Base-by-base conservation (phyloP, 805 yeast genomes). In the Peterozyma toletana region DNA sequence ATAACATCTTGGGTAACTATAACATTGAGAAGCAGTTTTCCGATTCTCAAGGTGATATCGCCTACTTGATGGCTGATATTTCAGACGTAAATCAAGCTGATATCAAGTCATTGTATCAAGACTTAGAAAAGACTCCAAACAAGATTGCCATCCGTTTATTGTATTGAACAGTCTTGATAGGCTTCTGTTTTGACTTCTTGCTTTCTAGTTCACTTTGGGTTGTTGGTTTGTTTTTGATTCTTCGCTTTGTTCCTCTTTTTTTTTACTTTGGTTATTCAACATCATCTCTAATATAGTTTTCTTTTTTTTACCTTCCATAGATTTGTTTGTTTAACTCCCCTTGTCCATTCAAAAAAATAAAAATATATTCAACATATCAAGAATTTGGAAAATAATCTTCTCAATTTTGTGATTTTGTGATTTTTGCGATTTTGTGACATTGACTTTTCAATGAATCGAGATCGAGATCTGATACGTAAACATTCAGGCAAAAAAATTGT, bases 21-120 rank as follows among this genome's bases (percentile, higher is more conserved):
- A 93, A 93, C 69, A 93, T 93, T 66, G 97, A 90, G 69, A 91
- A 93, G 69, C 99, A 93, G 73, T 93, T 81, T 70, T 85, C 97
- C n/a, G 98, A 93, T 64, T 89, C 97, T 21, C 80, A 86, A 61
- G 96, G 96, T 52, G 95, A 87, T 47, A 83, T 93, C 59, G 99
- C 99, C 47, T 93, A 93, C 70, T 76, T 93, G 66, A 90, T 93
- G 95, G 97, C 98, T 35, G 99, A 93, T 68, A 87, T 93, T 57
- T 77, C 93, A 35, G 86, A 86, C 52, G 97, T 91, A 43, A 77
- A 82, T 54, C 70, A 73, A 48, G 78, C 80, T 51, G 96, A 89
- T 60, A 88, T 93, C 68, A 88, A 86, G 67, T 70, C 78, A 21
- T 76, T 93, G 52, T 83, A 90, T 64, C 86, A 86, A 59, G 84